These are phyloP conservation scores for Diaporthe vexans DNA, from an alignment of 2,329 filamentous ascomycete species.

Conservation along the genomic window DNA sequence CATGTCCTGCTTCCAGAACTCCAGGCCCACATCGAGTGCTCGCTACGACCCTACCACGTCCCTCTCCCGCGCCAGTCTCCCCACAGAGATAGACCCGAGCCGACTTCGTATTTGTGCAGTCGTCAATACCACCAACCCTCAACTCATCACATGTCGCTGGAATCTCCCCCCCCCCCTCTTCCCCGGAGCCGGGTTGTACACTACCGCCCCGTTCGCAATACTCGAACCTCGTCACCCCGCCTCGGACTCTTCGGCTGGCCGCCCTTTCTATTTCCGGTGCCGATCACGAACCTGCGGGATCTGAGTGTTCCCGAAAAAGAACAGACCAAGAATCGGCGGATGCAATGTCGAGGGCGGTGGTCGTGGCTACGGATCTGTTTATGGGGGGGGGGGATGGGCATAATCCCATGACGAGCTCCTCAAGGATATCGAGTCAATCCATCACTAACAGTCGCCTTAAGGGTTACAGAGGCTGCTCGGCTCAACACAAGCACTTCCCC, in stretches of 20 bases:
- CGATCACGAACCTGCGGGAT: constrained; percentile 1
- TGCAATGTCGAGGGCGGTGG: not conserved
- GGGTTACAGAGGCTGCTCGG: not conserved
- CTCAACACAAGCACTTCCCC: constrained; percentile 15
- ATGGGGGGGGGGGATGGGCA: not conserved
- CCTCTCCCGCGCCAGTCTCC: not conserved
- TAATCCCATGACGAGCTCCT: constrained; percentile 24
- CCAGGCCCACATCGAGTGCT: constrained; percentile 12
- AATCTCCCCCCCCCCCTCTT: not conserved
- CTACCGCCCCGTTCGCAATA: not conserved
- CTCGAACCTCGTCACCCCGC: constrained; percentile 9
- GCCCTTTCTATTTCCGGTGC: constrained; percentile 6
- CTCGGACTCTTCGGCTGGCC: not conserved
- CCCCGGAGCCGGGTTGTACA: not conserved
- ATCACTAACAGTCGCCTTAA: not conserved
- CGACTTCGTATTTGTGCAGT: constrained; percentile 17
- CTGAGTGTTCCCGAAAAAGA: not conserved
- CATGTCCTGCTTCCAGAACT: constrained; percentile 23
- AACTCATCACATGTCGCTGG: not conserved
- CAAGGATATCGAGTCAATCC: constrained; percentile 18
- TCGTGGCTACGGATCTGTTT: not conserved
- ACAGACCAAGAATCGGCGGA: not conserved
- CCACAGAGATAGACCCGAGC: constrained; percentile 1
- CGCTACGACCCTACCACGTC: not conserved
- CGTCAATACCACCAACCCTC: constrained; percentile 18